phyloP scores from a whole-genome alignment of 1,139 yeast species.

The Wickerhamomyces sp. region DNA sequence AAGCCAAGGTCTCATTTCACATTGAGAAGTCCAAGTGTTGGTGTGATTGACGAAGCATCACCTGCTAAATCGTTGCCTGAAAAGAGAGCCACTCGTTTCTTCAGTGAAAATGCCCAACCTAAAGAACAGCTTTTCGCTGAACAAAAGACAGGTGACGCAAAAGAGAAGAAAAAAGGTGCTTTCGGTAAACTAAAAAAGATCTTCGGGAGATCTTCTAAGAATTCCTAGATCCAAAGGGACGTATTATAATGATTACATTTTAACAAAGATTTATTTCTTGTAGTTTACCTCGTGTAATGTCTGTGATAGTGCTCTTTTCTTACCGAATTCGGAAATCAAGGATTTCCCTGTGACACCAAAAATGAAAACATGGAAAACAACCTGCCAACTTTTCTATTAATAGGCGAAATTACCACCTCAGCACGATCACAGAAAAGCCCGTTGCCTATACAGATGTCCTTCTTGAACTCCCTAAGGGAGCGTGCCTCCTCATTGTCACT shows the following conservation, averaged over 20 bases:
- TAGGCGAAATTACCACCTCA: no score
- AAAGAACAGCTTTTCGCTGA: constrained; percentile 12
- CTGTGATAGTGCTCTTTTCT: no score
- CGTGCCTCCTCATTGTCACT: constrained; percentile 40
- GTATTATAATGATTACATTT: no score
- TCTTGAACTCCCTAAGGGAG: constrained; percentile 42
- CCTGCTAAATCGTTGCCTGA: constrained; percentile 20
- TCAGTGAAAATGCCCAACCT: constrained; percentile 22
- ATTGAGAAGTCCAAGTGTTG: constrained; percentile 22
- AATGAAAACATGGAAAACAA: no score
- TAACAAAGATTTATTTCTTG: no score
- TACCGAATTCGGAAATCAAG: no score
- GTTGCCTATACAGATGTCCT: constrained; percentile 48
- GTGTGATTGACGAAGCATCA: constrained; percentile 14
- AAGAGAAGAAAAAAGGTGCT: constrained; percentile 42
- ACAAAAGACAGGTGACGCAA: constrained; percentile 15
- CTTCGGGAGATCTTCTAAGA: constrained; percentile 53
- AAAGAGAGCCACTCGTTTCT: constrained; percentile 19
- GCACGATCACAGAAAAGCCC: no score
- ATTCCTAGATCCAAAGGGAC: no score
- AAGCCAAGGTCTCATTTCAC: constrained; percentile 19
- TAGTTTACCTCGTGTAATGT: no score
- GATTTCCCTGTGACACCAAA: no score
- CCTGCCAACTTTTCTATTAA: no score
- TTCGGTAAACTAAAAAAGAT: constrained; percentile 53